Evolutionary conservation across 78 protist genomes (phyloP).

Genomic region (Anaeramoeba flamelloides): DNA sequence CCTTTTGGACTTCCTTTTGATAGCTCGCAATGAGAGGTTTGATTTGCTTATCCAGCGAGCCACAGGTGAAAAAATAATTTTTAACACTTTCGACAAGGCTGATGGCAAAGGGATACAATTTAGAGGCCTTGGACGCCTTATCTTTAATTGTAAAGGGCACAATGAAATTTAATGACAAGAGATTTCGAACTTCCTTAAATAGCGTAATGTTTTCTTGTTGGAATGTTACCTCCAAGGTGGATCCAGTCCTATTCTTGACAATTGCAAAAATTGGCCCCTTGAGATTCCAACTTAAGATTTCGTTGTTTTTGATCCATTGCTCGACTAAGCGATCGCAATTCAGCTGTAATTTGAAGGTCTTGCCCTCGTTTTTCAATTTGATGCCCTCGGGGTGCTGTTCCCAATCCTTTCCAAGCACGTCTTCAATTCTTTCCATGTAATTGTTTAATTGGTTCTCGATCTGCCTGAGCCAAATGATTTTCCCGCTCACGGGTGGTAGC

Average conservation of each 20-base stretch:
- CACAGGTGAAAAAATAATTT: slow-evolving; percentile 36
- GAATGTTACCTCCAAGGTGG: slow-evolving; percentile 52
- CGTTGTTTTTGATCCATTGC: slow-evolving; percentile 31
- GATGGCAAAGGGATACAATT: slow-evolving; percentile 50
- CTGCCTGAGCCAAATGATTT: slow-evolving; percentile 67
- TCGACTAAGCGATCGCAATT: slow-evolving; percentile 5
- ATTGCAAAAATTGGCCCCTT: slow-evolving; percentile 45
- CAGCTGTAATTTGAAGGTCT: slow-evolving; percentile 12
- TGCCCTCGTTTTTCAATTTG: slow-evolving; percentile 18
- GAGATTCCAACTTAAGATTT: slow-evolving; percentile 18
- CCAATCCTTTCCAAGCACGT: slow-evolving; percentile 74
- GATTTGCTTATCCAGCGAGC: slow-evolving; percentile 14
- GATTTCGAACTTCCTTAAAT: slow-evolving; percentile 62
- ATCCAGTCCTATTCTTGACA: background rate
- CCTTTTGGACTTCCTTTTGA: slow-evolving; percentile 29
- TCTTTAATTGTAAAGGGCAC: slow-evolving; percentile 31
- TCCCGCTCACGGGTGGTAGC: slow-evolving; percentile 58
- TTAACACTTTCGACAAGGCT: slow-evolving; percentile 42
- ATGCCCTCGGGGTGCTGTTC: slow-evolving; percentile 52
- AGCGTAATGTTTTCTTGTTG: slow-evolving; percentile 31
- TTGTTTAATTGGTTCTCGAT: slow-evolving; percentile 63
- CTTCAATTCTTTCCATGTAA: slow-evolving; percentile 63
- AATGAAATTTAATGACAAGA: slow-evolving; percentile 45
- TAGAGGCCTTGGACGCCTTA: slow-evolving; percentile 30
- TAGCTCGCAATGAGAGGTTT: slow-evolving; percentile 47